phyloP scores from a whole-genome alignment of 2,329 filamentous ascomycete species.

The Nemania serpens region DNA sequence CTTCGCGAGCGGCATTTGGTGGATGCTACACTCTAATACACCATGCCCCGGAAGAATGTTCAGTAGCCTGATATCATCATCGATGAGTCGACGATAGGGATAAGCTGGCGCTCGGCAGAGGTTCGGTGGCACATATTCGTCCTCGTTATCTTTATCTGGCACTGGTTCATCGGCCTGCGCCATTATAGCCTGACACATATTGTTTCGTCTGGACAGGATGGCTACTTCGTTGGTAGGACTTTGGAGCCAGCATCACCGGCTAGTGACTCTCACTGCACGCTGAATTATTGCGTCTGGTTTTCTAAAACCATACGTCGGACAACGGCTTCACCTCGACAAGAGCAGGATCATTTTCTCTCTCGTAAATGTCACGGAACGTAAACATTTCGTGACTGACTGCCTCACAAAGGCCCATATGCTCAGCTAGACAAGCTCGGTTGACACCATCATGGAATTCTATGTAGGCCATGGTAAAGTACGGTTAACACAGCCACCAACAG shows the following conservation, averaged over 20 bases:
- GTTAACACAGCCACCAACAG: not conserved
- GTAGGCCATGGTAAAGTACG: not conserved
- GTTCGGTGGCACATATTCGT: slow-evolving; percentile 1
- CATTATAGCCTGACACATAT: not conserved
- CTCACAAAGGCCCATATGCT: no score
- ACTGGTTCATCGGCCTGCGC: slow-evolving; percentile 36
- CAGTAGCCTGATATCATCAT: slow-evolving; percentile 28
- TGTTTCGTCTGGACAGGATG: not conserved
- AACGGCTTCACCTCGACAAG: no score
- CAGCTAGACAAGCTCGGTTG: no score
- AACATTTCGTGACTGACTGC: no score
- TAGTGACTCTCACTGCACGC: no score
- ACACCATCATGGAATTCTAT: no score
- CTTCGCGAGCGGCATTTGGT: slow-evolving; percentile 27
- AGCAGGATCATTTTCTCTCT: no score
- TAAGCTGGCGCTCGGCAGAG: slow-evolving; percentile 25
- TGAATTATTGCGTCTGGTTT: no score
- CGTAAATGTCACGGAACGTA: no score
- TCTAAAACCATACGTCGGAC: no score
- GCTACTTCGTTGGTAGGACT: not conserved
- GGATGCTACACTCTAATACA: slow-evolving; percentile 24
- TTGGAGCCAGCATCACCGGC: no score
- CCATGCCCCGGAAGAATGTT: slow-evolving; percentile 28
- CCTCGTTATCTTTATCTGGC: not conserved
- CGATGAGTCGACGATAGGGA: slow-evolving; percentile 27